Base-by-base conservation (phyloP, 768 basidiomycete genomes). In the Favolaschia claudopus region DNA sequence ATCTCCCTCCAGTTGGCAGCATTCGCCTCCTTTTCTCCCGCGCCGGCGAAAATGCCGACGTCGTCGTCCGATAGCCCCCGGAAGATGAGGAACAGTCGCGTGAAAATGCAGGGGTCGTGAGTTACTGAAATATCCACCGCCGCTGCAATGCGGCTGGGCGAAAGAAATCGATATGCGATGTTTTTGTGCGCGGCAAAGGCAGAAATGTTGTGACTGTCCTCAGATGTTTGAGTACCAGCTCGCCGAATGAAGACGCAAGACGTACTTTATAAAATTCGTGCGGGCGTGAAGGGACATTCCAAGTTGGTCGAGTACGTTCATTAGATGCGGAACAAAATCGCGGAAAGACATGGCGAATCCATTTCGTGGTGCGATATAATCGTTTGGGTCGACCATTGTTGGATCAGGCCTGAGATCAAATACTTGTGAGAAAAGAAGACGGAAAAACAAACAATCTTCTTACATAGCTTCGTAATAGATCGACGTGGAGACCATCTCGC, bases 71-170 rank as follows among this genome's bases (percentile, higher is more conserved):
- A 83, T 29, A 95, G 74, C 1, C 93, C 93, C 24, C 93, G 87
- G 76, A 89, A 93, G 73, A 95, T 92, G 56, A 95, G 82, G 79
- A 95, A 95, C 22, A 95, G 76, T 28, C 93, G 87, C 8, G 90
- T 94, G 71, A 92, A 93, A 56, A 89, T 78, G 68, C 91, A 93
- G 22, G 89, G 87, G 48, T 93, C 90, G 12, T 84, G 81, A 1
- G 91, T 89, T n/a, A 95, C 87, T 1, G 89, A 87, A 61, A 95
- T 91, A 69, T 95, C 93, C 55, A 95, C 85, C n/a, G 93, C 93
- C 3, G 91, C 86, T 7, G 92, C 90, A 39, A 95, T 90, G 66
- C 85, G 89, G 58, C 81, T 78, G 7, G 91, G 93, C 9, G 87
- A 84, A 60, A 95, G 82, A 73, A 95, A 93, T n/a, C 93, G 88